These are phyloP conservation scores for Solanum bulbocastanum DNA, from an alignment of 257 asterid species.

Conservation along the genomic window DNA sequence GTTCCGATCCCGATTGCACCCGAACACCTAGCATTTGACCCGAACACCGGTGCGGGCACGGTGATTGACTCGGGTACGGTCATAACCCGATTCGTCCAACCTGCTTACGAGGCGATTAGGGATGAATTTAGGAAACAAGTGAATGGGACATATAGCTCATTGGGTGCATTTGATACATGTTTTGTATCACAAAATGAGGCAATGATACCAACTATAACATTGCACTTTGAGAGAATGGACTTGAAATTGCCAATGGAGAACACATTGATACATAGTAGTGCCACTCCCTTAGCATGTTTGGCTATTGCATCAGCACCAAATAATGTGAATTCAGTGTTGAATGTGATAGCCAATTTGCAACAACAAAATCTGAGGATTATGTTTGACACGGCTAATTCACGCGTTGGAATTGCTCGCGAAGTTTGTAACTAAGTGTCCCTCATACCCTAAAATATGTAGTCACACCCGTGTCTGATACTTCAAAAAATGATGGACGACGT, in stretches of 20 bases:
- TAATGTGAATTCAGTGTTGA: slow-evolving; percentile 62
- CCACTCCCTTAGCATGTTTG: slow-evolving; percentile 58
- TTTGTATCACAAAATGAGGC: slow-evolving; percentile 29
- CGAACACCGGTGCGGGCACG: slow-evolving; percentile 73
- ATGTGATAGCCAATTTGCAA: slow-evolving; percentile 75
- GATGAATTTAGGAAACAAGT: slow-evolving; percentile 51
- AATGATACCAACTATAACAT: slow-evolving; percentile 30
- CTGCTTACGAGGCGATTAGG: slow-evolving; percentile 47
- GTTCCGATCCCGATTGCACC: slow-evolving; percentile 39
- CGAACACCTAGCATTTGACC: slow-evolving; percentile 49
- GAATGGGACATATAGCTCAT: slow-evolving; percentile 35
- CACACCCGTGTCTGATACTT: background rate
- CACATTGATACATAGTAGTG: slow-evolving; percentile 46
- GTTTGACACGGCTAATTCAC: slow-evolving; percentile 58
- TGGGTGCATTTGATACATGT: slow-evolving; percentile 73
- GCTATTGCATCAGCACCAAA: slow-evolving; percentile 72
- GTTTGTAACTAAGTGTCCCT: background rate
- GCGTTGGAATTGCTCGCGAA: slow-evolving; percentile 67
- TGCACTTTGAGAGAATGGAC: slow-evolving; percentile 49
- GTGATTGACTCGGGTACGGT: slow-evolving; percentile 66
- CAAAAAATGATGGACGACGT: background rate
- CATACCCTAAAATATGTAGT: background rate
- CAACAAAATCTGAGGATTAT: slow-evolving; percentile 81
- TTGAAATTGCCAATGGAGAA: slow-evolving; percentile 49
- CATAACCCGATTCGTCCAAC: slow-evolving; percentile 39